Evolutionary conservation across 169 alveolate species (phyloP).

Genomic region (Eimeria tenella): DNA sequence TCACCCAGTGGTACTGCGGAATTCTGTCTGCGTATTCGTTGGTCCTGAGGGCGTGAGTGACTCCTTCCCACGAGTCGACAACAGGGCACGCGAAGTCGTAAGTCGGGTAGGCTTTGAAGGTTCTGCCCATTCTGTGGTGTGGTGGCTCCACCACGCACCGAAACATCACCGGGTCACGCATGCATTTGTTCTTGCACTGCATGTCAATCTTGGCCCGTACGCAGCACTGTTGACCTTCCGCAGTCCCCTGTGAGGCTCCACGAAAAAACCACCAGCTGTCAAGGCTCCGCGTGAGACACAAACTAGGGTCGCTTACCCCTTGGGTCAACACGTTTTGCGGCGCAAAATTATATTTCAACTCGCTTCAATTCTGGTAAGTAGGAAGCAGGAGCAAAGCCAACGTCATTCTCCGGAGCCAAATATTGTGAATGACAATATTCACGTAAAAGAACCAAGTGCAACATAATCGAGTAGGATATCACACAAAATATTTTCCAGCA

Average conservation of each 20-base stretch:
- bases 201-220: conserved; percentile 98
- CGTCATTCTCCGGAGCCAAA: no score
- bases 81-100: conserved; percentile 99
- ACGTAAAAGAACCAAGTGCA: no score
- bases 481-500: background rate
- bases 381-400: no score
- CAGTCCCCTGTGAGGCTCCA: conserved; percentile 85
- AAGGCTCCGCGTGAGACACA: no score
- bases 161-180: conserved; percentile 99
- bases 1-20: conserved; percentile 96
- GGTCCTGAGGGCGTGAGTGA: conserved; percentile 98
- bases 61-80: conserved; percentile 97
- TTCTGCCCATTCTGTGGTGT: conserved; percentile 96
- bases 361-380: no score
- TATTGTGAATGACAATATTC: no score
- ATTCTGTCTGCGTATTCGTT: conserved; percentile 98
- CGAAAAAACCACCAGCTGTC: background rate
- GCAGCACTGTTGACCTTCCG: conserved; percentile 94
- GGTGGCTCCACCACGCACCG: conserved; percentile 94
- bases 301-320: no score
- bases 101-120: conserved; percentile 98
- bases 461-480: background rate
- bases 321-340: no score
- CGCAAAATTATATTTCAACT: no score
- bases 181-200: conserved; percentile 95